Base-by-base conservation (phyloP, 805 yeast genomes). In the Deakozyma indianensis region DNA sequence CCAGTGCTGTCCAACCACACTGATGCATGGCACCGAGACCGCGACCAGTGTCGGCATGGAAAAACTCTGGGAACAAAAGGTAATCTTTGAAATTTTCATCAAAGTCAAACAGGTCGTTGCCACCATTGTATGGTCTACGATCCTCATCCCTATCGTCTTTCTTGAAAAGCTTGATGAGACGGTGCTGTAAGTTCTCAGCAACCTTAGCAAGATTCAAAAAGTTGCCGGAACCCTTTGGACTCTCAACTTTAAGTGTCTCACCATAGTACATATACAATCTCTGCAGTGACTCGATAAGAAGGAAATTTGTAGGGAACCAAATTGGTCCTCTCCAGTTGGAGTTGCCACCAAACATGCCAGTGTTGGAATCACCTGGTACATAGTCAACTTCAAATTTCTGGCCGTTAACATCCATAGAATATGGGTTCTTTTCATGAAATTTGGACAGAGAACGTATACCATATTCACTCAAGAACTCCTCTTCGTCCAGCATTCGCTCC, bases 301-400 rank as follows among this genome's bases (percentile, higher is more conserved):
- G 67, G 62, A 87, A 87, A 56, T 82, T 87, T 11, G 84, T 84
- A 20, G 96, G 95, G 70, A 87, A 86, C 96, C 96, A 87, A 53
- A 87, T 86, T 15, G 96, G 96, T 2, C 96, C 96, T 62, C 96
- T 74, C 96, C 96, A 87, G 64, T 87, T 87, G 21, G 95, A 86
- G 61, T 87, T 87, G 48, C 96, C 96, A 43, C 96, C 96, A 71
- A 87, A 87, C 75, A 88, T 75, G 3, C 95, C 95, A 3, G 94
- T 80, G 58, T 85, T 90, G 23, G 94, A 82, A 58, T 85, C 95
- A 24, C 94, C 95, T 3, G 94, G 81, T 45, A 85, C 72, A 62
- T 86, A 85, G 48, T 74, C 73, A 25, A 85, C 88, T 41, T 69
- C 66, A 62, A 79, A 87, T 35, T 71, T 67, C 52, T 76, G 71